Evolutionary conservation across 164 flowering plant genomes (phyloP).

Genomic region (Kalanchoe fedtschenkoi): DNA sequence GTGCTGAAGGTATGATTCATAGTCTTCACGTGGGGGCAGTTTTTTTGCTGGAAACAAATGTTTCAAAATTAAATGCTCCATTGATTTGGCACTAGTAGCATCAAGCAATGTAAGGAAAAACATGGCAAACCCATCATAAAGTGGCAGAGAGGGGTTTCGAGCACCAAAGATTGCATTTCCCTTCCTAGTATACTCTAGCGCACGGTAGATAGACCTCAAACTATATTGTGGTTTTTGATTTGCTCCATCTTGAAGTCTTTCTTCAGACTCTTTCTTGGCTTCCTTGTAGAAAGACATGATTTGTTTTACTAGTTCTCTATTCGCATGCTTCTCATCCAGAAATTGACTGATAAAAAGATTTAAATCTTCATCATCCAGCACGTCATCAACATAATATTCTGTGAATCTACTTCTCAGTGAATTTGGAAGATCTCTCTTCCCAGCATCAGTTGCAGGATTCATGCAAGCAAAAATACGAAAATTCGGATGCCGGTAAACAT

Average conservation of each 20-base stretch:
- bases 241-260: slow-evolving; percentile 87
- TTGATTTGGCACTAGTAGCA: slow-evolving; percentile 53
- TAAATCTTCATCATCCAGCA: slow-evolving; percentile 67
- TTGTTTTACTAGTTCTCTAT: slow-evolving; percentile 26
- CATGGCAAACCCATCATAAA: slow-evolving; percentile 95
- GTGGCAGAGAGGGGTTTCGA: slow-evolving; percentile 26
- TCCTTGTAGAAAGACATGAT: slow-evolving; percentile 62
- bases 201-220: slow-evolving; percentile 90
- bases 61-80: slow-evolving; percentile 43
- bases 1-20: slow-evolving; percentile 26
- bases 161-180: slow-evolving; percentile 49
- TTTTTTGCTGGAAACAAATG: slow-evolving; percentile 30
- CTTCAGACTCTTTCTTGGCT: slow-evolving; percentile 69
- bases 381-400: slow-evolving; percentile 86
- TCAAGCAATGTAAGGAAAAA: slow-evolving; percentile 77
- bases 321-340: slow-evolving; percentile 28
- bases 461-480: slow-evolving; percentile 95
- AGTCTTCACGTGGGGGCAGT: slow-evolving; percentile 27
- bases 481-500: slow-evolving; percentile 59
- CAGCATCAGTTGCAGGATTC: slow-evolving; percentile 99
- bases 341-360: slow-evolving; percentile 46
- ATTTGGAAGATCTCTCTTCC: slow-evolving; percentile 76
- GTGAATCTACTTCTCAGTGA: slow-evolving; percentile 79
- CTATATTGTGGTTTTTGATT: slow-evolving; percentile 96
- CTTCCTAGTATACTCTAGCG: slow-evolving; percentile 54